These are phyloP conservation scores for Crotalaria pallida DNA, from an alignment of 306 rosid species.

Conservation along the genomic window DNA sequence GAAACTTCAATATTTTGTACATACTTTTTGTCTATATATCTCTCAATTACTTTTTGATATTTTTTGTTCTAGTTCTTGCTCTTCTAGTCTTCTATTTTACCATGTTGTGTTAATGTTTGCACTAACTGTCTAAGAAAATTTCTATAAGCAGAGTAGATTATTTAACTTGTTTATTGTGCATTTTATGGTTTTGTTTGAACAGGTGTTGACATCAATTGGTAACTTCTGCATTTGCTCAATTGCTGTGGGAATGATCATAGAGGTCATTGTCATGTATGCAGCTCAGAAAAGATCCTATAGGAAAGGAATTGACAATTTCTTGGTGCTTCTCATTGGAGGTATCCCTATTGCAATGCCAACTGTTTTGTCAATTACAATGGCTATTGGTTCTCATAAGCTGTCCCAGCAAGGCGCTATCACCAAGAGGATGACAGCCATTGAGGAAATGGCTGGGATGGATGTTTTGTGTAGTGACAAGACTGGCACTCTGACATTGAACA, in stretches of 20 bases:
- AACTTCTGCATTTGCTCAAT: conserved; percentile 85
- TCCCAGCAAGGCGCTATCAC: conserved; percentile 85
- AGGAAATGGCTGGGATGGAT: conserved; percentile 91
- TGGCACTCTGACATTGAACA: conserved; percentile 72
- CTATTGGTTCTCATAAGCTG: conserved; percentile 75
- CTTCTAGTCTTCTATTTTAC: background rate
- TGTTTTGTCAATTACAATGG: conserved; percentile 84
- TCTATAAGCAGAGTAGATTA: background rate
- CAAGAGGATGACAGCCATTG: conserved; percentile 88
- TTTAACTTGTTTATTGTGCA: background rate
- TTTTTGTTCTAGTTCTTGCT: too few relatives aligned
- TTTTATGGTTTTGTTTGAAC: conserved; percentile 18
- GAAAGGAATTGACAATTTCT: conserved; percentile 72
- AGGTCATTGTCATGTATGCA: conserved; percentile 66
- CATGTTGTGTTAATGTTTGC: background rate
- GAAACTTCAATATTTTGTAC: too few relatives aligned
- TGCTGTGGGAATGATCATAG: conserved; percentile 60
- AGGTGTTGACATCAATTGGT: conserved; percentile 79
- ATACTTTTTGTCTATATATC: too few relatives aligned
- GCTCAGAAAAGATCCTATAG: conserved; percentile 60
- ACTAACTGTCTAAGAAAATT: background rate
- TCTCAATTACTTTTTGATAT: too few relatives aligned
- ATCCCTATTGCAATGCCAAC: conserved; percentile 91
- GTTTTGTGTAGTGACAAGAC: conserved; percentile 84
- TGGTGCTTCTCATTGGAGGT: conserved; percentile 86